These are phyloP conservation scores for Sphagnum fallax DNA, from an alignment of 228 moss, liverwort and hornwort genomes.

Conservation along the genomic window DNA sequence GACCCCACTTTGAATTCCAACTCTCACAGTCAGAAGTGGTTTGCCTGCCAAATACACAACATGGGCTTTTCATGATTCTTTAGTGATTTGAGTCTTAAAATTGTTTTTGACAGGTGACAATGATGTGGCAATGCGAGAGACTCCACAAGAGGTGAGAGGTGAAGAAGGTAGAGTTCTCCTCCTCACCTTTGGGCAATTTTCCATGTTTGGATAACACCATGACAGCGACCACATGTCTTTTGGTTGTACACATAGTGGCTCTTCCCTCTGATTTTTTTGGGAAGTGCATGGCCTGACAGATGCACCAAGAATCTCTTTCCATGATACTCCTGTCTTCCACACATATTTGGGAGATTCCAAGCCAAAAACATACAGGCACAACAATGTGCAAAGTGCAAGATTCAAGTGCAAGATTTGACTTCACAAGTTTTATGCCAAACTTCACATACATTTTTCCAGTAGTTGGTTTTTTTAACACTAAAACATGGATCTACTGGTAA, in stretches of 20 bases:
- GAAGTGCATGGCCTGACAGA: slow-evolving; percentile 62
- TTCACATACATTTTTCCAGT: too few species aligned
- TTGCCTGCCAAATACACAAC: too few species aligned
- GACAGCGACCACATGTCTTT: slow-evolving; percentile 66
- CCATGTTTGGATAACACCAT: slow-evolving; percentile 60
- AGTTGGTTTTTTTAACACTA: too few species aligned
- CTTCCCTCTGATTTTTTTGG: slow-evolving; percentile 32
- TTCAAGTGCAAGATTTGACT: background rate
- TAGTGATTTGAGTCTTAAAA: background rate
- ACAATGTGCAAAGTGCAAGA: background rate
- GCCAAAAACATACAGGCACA: background rate
- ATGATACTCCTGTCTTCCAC: too few species aligned
- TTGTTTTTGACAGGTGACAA: background rate
- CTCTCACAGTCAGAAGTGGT: background rate
- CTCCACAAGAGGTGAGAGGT: too few species aligned
- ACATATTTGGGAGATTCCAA: too few species aligned
- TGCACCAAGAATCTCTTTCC: background rate
- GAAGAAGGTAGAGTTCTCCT: background rate
- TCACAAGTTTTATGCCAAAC: background rate
- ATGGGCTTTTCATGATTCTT: background rate
- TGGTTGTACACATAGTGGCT: slow-evolving; percentile 82
- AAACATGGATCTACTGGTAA: too few species aligned
- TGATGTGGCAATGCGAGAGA: background rate
- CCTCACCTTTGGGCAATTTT: slow-evolving; percentile 57
- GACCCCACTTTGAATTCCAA: background rate